Base-by-base conservation (phyloP, 148 eudicot genomes). In the Rhododendron molle region DNA sequence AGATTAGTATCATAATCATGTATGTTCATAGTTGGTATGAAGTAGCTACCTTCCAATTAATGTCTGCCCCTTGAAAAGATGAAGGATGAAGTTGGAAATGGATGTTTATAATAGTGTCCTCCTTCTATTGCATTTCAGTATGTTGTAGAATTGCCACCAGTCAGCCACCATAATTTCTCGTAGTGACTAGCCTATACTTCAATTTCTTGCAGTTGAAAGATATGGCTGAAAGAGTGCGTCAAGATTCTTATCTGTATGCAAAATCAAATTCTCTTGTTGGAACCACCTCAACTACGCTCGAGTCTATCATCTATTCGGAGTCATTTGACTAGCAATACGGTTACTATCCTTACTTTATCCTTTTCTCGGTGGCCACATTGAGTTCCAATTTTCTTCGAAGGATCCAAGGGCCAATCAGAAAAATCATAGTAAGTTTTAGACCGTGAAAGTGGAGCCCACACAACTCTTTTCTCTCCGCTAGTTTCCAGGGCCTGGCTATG, bases 201-300 rank as follows among this genome's bases (percentile, higher is more conserved):
- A 32, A 44, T 85, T 54, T 84, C 56, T 58, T 23, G 81, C 80
- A 91, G 93, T 86, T 90, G 85, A 87, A 91, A 86, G 93, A 91
- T 78, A 86, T 90, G 89, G 92, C 91, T 86, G 92, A 90, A 86
- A 89, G 89, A 82, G 83, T 90, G 74, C 88, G 91, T 77, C 86
- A 72, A 47, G 79, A 72, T 13, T 47, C 79, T 72, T 83, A 76
- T 30, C 62, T 30, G 12, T 30, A 65, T 28, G 52, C 13, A 32
- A 69, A 69, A 71, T 4, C 78, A 30, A 72, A 28, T 83, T 12
- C 65, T 20, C 58, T 71, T 71, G 78, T 30, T 83, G 79, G 26
- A 72, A 83, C 34, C 43, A 47, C 85, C n/a, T 16, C 62, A 56
- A 81, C 28, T 81, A 10, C 83, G 58, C 83, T 60, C 20, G 83